Base-by-base conservation (phyloP, 371 early-diverging fungal genomes). In the Apophysomyces ossiformis region DNA sequence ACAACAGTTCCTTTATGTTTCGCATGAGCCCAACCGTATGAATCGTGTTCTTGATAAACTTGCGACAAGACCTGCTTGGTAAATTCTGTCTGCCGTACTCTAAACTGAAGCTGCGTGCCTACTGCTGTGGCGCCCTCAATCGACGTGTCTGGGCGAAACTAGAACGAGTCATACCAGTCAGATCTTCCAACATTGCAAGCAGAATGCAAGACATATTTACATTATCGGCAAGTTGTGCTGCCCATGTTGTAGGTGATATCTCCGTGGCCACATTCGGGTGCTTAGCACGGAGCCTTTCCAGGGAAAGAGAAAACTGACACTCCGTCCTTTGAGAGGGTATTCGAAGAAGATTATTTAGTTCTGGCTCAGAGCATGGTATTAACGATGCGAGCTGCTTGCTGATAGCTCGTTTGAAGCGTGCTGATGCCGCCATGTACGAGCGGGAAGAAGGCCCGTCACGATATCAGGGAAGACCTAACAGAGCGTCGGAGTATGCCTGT, bases 31-130 rank as follows among this genome's bases (percentile, higher is more conserved):
- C 70, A 73, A 1, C 83, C 80, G 60, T 83, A 83, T 43, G 45
- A 26, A 0, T 70, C 66, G 32, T 74, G 69, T 15, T 79, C 70
- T 11, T 63, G 16, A 57, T 70, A 69, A 3, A 92, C 86, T 21
- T 84, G 77, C 50, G 70, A 64, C 37, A 92, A 71, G 8, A 88
- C 83, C 36, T 79, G 76, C 37, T 72, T 72, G 0, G 78, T 77
- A 47, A 91, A 85, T 18, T 72, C 71, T 3, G 74, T 56, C 21
- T 78, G 84, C 65, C 85, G 77, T 38, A 93, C 85, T 43, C 69
- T 66, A 75, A 95, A 94, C 67, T 91, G 87, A 58, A 95, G 65
- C 70, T 91, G 92, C 11, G 88, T 87, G 0, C 95, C 94, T 7
- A 72, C 66, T 13, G 89, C 83, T 11, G 78, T 72, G 3, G 76